Evolutionary conservation across 2,329 filamentous ascomycete species (phyloP), one percentile per base, ranked within the genome.

Genomic region (Eurotiales sp.): DNA sequence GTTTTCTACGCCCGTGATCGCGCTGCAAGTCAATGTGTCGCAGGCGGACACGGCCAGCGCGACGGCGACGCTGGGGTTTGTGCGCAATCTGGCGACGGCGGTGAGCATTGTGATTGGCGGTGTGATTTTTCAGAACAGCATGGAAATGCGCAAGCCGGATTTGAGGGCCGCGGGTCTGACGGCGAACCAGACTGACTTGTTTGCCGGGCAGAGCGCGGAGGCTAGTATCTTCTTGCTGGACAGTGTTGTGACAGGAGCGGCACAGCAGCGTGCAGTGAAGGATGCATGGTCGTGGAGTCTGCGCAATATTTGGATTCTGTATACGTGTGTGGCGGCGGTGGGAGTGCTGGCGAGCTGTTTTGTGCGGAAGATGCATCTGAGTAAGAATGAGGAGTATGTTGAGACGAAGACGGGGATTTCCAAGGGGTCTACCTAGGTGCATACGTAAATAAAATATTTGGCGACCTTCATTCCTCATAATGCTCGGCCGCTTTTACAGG

Each of bases 111-210:
- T 89, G 1, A 75, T 90, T 34, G 88, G 88, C 21, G 83, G 86
- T n/a, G 86, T 89, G 41, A 79, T 91, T 32, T 90, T 91, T 71
- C 84, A 89, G 68, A 90, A 91, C 64, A 65, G 25, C 46, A 69
- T 68, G 66, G 70, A 19, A 59, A 69, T 25, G 67, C 80, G 3
- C 83, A 84, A n/a, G 70, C 73, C 56, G 75, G 78, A 51, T 82
- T 85, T 30, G 77, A 82, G 12, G 78, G 85, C 17, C 84, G 80
- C 60, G 4, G 64, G 68, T 2, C 56, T 68, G 36, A 61, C 54
- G 34, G 58, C 46, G 32, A 61, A 32, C 7, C 61, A 56, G 50
- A 61, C 53, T 4, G 53, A 47, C 15, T 55, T 53, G 39, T 73
- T 58, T 61, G 69, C 74, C 0, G 74, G 74, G 0, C 63, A 67